These are phyloP conservation scores for Didymella glomerata DNA, from an alignment of 2,329 filamentous ascomycete genomes.

Conservation along the genomic window DNA sequence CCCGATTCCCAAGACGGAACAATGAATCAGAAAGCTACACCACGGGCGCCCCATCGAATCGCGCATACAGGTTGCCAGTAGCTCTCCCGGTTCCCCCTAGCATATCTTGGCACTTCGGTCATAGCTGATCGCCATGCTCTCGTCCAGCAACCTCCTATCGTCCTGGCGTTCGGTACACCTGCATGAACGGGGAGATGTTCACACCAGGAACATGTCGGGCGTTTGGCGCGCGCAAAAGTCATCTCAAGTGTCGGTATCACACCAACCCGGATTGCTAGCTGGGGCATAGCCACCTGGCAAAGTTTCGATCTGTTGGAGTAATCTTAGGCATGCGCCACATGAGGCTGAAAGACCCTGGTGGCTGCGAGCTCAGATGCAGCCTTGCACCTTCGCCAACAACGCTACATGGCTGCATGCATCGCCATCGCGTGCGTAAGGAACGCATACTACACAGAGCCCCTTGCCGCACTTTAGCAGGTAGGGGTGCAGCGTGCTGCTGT, in stretches of 20 bases:
- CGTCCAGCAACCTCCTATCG: not conserved
- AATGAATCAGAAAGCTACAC: not conserved
- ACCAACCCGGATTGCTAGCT: not conserved
- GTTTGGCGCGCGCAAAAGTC: not conserved
- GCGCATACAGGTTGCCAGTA: conserved; percentile 1
- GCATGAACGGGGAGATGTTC: not conserved
- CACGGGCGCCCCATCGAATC: not conserved
- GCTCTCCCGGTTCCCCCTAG: conserved; percentile 2
- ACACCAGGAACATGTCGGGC: not conserved
- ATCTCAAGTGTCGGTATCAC: not conserved
- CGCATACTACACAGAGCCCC: no score
- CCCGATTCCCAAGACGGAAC: not conserved
- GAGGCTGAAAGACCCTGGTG: no score
- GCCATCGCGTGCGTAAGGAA: no score
- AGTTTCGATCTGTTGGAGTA: not conserved
- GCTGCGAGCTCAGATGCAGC: no score
- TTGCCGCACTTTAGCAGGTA: no score
- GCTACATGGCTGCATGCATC: no score
- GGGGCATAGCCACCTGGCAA: not conserved
- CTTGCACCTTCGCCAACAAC: no score
- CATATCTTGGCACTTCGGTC: not conserved
- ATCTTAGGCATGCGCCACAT: no score
- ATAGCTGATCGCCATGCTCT: not conserved
- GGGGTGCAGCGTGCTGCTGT: no score
- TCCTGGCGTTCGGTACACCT: not conserved